phyloP scores from a whole-genome alignment of 2,329 filamentous ascomycete genomes.

The Cladophialophora carrionii region DNA sequence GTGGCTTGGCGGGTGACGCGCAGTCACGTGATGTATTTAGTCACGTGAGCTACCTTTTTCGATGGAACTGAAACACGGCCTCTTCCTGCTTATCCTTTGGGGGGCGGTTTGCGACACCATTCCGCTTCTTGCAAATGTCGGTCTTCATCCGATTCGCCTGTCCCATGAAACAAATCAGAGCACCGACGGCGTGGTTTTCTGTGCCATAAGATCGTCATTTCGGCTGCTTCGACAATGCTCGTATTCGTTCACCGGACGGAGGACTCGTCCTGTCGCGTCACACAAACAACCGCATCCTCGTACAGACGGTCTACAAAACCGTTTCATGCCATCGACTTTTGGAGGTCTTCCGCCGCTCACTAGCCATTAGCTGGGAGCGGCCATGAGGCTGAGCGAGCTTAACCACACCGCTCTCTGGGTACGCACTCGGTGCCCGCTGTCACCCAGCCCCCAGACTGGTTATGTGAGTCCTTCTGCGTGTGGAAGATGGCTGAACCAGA shows the following conservation, averaged over 20 bases:
- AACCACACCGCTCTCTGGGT: neutral
- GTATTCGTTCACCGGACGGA: neutral
- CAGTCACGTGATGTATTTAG: slow-evolving; percentile 10
- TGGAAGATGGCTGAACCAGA: neutral
- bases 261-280: neutral
- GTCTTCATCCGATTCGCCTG: neutral
- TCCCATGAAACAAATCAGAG: neutral
- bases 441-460: neutral
- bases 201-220: neutral
- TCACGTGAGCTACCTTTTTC: neutral
- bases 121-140: neutral
- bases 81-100: neutral
- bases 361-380: neutral
- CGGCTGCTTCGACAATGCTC: neutral
- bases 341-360: neutral
- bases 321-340: neutral
- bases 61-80: neutral
- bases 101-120: neutral
- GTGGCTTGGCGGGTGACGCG: slow-evolving; percentile 4
- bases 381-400: slow-evolving; percentile 12
- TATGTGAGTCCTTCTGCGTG: neutral
- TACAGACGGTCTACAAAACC: neutral
- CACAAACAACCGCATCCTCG: neutral
- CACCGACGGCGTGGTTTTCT: neutral
- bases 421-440: neutral